Evolutionary conservation across 2,329 filamentous ascomycete species (phyloP), one percentile per base, ranked within the genome.

Genomic region (Arthrobotrys musiformis): DNA sequence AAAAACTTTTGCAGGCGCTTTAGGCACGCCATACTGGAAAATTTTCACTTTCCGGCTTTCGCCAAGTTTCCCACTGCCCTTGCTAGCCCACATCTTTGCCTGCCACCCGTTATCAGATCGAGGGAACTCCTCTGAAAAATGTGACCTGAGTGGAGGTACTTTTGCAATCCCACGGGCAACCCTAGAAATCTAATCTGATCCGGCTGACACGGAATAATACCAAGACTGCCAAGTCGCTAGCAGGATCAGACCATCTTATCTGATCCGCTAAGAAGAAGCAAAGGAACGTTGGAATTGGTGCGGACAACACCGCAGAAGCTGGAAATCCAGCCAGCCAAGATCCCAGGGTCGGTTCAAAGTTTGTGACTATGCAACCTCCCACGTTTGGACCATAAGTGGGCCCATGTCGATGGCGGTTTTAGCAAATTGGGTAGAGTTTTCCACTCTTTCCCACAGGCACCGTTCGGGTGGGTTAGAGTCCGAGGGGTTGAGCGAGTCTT

Each of bases 171-270:
- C 33, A 42, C 33, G 9, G 33, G 33, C 40, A 72, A 72, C 70
- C 62, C 61, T 64, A 54, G 64, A 63, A 73, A 78, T 78, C 74
- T 78, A 73, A 78, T 78, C 74, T 68, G 74, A 78, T 78, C 74
- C 74, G 62, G 68, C 58, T 73, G 61, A 78, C 69, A 78, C 74
- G 74, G 74, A 67, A 78, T 67, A 78, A 72, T 67, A 67, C 74
- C 54, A 63, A 68, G 24, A 7, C 52, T n/a, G 69, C 69, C 73
- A 77, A 77, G 73, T 63, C 67, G 66, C 69, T 73, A 64, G 68
- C 44, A 58, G 22, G 9, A 67, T 44, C 66, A 77, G 66, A 64
- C 66, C 66, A 68, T 78, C 74, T 78, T 78, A 78, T 78, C 74
- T 69, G 74, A 78, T 78, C 74, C 74, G 74, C 68, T 62, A 9